Base-by-base conservation (phyloP, 1,284 basidiomycete genomes). In the Heterobasidion occidentale region DNA sequence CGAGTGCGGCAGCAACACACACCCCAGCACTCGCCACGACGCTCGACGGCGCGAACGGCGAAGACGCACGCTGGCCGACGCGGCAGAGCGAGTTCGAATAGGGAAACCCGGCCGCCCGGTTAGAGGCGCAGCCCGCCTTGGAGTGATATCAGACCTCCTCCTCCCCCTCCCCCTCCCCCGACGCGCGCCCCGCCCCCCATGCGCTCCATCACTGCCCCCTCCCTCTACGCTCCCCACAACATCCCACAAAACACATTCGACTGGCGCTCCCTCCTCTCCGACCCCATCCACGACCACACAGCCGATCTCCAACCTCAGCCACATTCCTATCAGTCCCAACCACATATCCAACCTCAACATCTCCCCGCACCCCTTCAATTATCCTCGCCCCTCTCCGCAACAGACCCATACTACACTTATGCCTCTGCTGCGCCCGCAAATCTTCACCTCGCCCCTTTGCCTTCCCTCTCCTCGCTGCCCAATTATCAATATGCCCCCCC, bases 321-420 rank as follows among this genome's bases (percentile, higher is more conserved):
- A 15, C 19, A 17, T 49, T 59, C 53, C 56, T 52, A 57, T 27
- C 58, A 56, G 9, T 49, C 58, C 4, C 58, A 56, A 34, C 46
- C 54, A 15, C 45, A 54, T 9, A 34, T 53, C 52, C 54, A 60
- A 12, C 42, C 58, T 1, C 53, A 58, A 36, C 48, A 46, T 27
- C 58, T 59, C 3, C 45, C 35, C 35, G 34, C n/a, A 7, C 46
- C 11, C 59, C 52, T 44, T 56, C 59, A 51, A 53, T 42, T 11
- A 48, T 48, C 46, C 19, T 33, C 19, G 19, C 46, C 46, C 46
- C 11, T 33, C 19, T 33, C 19, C 46, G 27, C 27, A 27, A 4
- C 27, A 27, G 27, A 27, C 27, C 27, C 27, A 6, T 27, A 27
- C 27, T 27, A 17, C 17, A 45, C 44, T 45, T 17, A 45, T 45